Evolutionary conservation across 768 basidiomycete genomes (phyloP), one percentile per base, ranked within the genome.

Genomic region (Postia placenta): DNA sequence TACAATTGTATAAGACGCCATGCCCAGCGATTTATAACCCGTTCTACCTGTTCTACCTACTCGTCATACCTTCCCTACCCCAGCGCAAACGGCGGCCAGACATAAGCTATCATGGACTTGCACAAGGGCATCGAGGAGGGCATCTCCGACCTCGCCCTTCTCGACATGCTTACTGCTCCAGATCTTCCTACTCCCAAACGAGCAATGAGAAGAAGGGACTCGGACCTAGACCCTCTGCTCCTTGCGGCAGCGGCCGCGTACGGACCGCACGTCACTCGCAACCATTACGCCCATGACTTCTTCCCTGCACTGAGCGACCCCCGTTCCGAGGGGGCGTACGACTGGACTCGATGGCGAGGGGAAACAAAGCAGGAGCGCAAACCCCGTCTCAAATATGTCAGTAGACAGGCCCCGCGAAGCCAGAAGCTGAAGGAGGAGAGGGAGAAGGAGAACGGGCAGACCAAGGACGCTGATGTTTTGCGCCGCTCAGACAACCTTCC

Each of bases 211-310:
- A 72, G 83, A 39, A 74, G 85, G 36, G 87, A 91, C 63, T 81
- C 85, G 5, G 77, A 80, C 0, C 74, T 92, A 35, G 89, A 92
- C 60, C 85, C 89, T 17, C 70, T 92, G 5, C 70, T 92, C 46
- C 76, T 92, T 47, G 88, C 87, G 24, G 85, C 85, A 0, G 87
- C 82, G 5, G 74, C 78, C 9, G 82, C 86, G 0, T 83, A 86
- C 0, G 83, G 82, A 3, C 85, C 87, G 9, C 79, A 88, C 53
- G 75, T 87, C 48, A 92, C 92, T 33, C 76, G 88, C 39, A 89
- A 92, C 58, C 92, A 94, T 64, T 89, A 87, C 60, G 77, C 83
- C 42, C 92, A 94, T 64, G 85, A 86, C 58, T 81, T 85, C 65
- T 82, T 81, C 57, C 83, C 85, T 0, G 76, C 74, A 0, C 73